phyloP scores from a whole-genome alignment of 371 early-diverging fungal species.

The Circinella minor region DNA sequence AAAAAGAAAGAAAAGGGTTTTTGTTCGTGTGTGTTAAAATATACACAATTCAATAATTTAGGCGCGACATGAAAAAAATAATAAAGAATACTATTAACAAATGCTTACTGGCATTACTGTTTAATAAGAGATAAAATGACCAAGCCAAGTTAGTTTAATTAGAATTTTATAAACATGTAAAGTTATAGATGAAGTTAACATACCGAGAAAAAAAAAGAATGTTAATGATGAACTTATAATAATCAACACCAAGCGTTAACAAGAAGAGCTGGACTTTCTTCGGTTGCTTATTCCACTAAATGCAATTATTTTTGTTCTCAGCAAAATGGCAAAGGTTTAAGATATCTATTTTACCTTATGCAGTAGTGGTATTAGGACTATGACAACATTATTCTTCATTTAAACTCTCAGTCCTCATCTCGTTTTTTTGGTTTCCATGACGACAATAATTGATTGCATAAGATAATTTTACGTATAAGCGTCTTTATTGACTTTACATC shows the following conservation, averaged over 20 bases:
- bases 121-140: background rate
- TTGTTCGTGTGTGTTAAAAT: background rate
- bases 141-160: background rate
- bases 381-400: no score
- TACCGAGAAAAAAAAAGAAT: constrained; percentile 7
- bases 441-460: no score
- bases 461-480: no score
- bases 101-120: constrained; percentile 22
- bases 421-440: no score
- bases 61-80: background rate
- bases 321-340: no score
- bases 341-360: background rate
- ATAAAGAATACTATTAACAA: background rate
- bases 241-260: background rate
- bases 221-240: constrained; percentile 3
- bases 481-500: no score
- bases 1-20: background rate
- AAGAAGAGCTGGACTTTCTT: background rate
- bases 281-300: background rate
- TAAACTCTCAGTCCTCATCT: no score
- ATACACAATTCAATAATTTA: background rate
- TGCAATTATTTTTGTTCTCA: background rate
- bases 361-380: no score
- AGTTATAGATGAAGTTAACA: constrained; percentile 1
- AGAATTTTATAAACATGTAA: background rate